phyloP scores from a whole-genome alignment of 75 land plant genomes.

The Adiantum capillusveneris region DNA sequence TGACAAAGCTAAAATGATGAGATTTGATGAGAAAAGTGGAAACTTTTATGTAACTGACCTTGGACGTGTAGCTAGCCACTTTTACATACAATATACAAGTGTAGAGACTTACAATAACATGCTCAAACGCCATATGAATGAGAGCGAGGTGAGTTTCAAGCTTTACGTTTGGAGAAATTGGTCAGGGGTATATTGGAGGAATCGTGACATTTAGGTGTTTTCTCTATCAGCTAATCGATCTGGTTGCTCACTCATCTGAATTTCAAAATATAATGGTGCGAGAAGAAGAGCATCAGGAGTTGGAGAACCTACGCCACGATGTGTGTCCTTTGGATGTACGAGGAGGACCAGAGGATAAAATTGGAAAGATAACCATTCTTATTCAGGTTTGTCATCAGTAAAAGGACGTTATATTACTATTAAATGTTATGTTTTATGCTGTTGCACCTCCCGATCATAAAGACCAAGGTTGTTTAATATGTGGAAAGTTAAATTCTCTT shows the following conservation, averaged over 20 bases:
- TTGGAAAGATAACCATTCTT: slow-evolving; percentile 88
- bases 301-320: slow-evolving; percentile 48
- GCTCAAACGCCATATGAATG: slow-evolving; percentile 94
- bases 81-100: slow-evolving; percentile 91
- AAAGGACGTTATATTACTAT: too few relatives aligned
- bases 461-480: too few relatives aligned
- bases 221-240: slow-evolving; percentile 59
- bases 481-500: too few relatives aligned
- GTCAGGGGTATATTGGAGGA: background rate
- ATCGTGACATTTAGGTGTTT: background rate
- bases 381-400: slow-evolving; percentile 63
- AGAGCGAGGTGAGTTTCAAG: slow-evolving; percentile 60
- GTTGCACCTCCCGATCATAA: too few relatives aligned
- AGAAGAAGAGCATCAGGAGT: slow-evolving; percentile 92
- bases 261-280: slow-evolving; percentile 95
- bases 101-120: slow-evolving; percentile 99
- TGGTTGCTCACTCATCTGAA: slow-evolving; percentile 97
- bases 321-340: slow-evolving; percentile 78
- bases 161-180: background rate
- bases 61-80: slow-evolving; percentile 98
- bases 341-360: slow-evolving; percentile 81
- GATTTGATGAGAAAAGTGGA: slow-evolving; percentile 99
- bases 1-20: slow-evolving; percentile 97
- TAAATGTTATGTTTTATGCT: too few relatives aligned
- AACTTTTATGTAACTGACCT: slow-evolving; percentile 97